Base-by-base conservation (phyloP, 1,139 yeast genomes). In the Yamadazyma trypodendri region DNA sequence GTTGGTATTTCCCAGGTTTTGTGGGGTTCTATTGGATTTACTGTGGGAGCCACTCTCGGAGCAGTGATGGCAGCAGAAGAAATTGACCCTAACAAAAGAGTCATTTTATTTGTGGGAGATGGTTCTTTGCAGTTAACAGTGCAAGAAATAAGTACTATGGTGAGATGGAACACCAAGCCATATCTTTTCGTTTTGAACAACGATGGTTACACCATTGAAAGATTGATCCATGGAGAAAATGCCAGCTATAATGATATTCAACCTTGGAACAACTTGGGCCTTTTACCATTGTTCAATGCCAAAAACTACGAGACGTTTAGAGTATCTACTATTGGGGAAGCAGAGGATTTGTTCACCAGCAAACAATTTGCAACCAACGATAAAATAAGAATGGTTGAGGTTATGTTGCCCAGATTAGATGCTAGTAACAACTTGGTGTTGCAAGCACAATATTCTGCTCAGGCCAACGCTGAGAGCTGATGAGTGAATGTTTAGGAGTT, bases 1-100 rank as follows among this genome's bases (percentile, higher is more conserved):
- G 65, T 77, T 48, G 95, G 95, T 55, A 86, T 87, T 48, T 84
- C 94, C 37, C 95, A 87, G 67, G 94, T 86, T 33, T 72, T 87
- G 56, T 87, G 94, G 90, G 95, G 95, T 42, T 84, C 95, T 33
- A 85, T 87, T 61, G 96, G 95, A 54, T 87, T 71, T 72, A 79
- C 95, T 23, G 87, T 85, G 33, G 95, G 95, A 56, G 85, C 95
- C 37, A 75, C 87, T 25, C 65, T 82, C 44, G 96, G 96, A 63
- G 95, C 95, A 22, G 82, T 83, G 24, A 76, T 84, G 71, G 95
- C 95, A 17, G 85, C 89, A 44, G 79, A 79, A 55, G 95, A 87
- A 61, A 54, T 81, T 37, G 81, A 81, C 56, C 79, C 81, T 37
- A 60, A 63, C 47, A 81, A 78, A 61, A 77, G 95, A 70, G 94